These are phyloP conservation scores for Teratosphaeria viscida DNA, from an alignment of 2,329 filamentous ascomycete genomes.

Conservation along the genomic window DNA sequence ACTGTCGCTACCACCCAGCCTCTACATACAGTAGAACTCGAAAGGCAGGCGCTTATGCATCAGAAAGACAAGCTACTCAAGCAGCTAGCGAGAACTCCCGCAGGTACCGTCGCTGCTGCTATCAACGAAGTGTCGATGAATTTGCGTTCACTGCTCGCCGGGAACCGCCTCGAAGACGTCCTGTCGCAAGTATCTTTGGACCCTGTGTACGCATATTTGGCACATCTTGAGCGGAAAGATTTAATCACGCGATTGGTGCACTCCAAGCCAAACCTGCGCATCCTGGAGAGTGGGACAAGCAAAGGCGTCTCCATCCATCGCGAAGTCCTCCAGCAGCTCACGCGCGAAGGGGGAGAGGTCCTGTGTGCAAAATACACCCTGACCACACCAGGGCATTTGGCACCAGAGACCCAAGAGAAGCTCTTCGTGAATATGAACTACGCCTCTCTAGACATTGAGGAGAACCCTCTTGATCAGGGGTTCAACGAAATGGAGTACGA, in stretches of 20 bases:
- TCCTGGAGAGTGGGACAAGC: constrained; percentile 6
- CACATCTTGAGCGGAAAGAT: constrained; percentile 8
- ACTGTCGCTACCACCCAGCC: neutral
- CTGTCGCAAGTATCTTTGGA: neutral
- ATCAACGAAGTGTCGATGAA: neutral
- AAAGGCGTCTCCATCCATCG: neutral
- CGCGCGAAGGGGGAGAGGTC: neutral
- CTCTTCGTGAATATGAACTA: constrained; percentile 1
- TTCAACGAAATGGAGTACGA: neutral
- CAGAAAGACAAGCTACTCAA: neutral
- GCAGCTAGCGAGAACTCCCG: neutral
- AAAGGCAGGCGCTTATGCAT: neutral
- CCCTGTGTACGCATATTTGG: neutral
- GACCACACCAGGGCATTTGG: constrained; percentile 32
- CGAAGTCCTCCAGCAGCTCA: neutral
- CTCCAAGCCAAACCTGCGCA: neutral
- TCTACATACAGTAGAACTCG: neutral
- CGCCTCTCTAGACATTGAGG: constrained; percentile 1
- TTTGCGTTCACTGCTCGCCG: neutral
- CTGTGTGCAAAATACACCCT: constrained; percentile 29
- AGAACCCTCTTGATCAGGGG: constrained; percentile 2
- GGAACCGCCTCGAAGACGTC: neutral
- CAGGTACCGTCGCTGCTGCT: neutral
- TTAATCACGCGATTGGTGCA: constrained; percentile 1
- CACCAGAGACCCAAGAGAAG: constrained; percentile 6